Base-by-base conservation (phyloP, 2,329 filamentous ascomycete species). In the Pseudopyrenochaeta lycopersici region DNA sequence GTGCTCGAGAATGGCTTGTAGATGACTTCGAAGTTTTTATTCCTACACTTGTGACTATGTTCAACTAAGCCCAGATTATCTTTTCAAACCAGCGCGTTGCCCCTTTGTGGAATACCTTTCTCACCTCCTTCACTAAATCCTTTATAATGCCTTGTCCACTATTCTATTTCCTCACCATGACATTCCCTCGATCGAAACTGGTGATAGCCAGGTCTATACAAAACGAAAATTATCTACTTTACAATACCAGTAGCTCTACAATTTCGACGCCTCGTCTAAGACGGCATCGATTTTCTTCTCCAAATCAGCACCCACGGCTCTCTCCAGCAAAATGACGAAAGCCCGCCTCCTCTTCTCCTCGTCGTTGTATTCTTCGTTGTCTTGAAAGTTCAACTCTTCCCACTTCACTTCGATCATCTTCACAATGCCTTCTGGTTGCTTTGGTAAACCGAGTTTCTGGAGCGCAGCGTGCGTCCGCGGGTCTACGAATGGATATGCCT, bases 401-500 rank as follows among this genome's bases (percentile, higher is more conserved):
- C 74, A 79, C 23, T 75, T 56, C 29, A 69, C 44, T n/a, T 75
- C 68, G n/a, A 80, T 54, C 20, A 72, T 29, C 21, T 68, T 62
- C 31, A 63, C 55, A 50, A 80, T 51, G 17, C 74, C 66, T 11
- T 75, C 67, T 1, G 66, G 69, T 30, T 72, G 62, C 15, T 70
- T 67, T 7, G 76, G 70, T 49, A 80, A 52, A 0, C 75, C 76
- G 9, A 78, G 49, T 46, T 73, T 66, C 39, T 71, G 67, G 38
- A 78, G 49, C 12, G 70, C 66, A 11, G 67, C 61, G 45, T 68
- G 53, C 7, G 76, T 76, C 49, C 68, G 64, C 11, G 66, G 59
- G 62, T 80, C 77, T 4, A 78, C 60, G 52, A 76, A 80, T 1
- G 78, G 77, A 63, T 66, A 80, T 0, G 66, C 60, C 15, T 70